Percentiles rank a stretch among this genome's conserved stretches.
phyloP scores from a whole-genome alignment of 148 eudicot genomes.

The Pharnaceum exiguum region DNA sequence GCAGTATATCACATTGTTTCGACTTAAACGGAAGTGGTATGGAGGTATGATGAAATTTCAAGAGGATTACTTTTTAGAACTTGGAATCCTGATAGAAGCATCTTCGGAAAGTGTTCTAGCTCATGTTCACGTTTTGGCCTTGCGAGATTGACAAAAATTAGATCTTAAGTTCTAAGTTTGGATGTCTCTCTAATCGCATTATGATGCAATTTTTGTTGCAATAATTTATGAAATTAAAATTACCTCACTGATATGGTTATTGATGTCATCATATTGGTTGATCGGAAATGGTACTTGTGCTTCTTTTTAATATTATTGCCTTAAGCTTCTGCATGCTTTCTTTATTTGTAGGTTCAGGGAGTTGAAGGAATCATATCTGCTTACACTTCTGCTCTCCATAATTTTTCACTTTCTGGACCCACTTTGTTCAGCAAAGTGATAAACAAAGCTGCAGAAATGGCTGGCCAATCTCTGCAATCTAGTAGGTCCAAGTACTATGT shows the following conservation, averaged over 20 bases:
- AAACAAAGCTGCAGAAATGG: slow-evolving; percentile 72
- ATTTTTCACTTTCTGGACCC: slow-evolving; percentile 71
- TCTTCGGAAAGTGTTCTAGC: too few species aligned
- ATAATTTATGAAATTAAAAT: neutral
- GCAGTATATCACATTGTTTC: slow-evolving; percentile 60
- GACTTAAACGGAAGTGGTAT: slow-evolving; percentile 39
- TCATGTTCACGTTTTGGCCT: too few species aligned
- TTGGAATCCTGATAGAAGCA: too few species aligned
- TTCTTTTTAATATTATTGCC: too few species aligned
- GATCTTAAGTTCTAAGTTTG: neutral
- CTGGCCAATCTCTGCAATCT: slow-evolving; percentile 50
- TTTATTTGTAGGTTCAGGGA: slow-evolving; percentile 58
- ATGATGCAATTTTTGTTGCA: neutral
- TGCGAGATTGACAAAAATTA: too few species aligned
- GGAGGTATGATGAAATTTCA: slow-evolving; percentile 14
- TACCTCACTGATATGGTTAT: too few species aligned
- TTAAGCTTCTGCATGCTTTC: neutral
- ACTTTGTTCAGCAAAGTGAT: slow-evolving; percentile 78
- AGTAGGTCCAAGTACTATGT: slow-evolving; percentile 60
- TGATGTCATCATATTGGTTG: too few species aligned
- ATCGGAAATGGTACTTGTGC: too few species aligned
- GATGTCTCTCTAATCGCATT: neutral
- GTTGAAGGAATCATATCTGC: slow-evolving; percentile 92
- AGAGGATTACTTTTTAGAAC: too few species aligned
- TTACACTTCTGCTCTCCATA: slow-evolving; percentile 57